Percentiles rank a stretch among this genome's conserved stretches.
These are phyloP conservation scores for Gillenia trifoliata DNA, from an alignment of 306 rosid species.

Conservation along the genomic window DNA sequence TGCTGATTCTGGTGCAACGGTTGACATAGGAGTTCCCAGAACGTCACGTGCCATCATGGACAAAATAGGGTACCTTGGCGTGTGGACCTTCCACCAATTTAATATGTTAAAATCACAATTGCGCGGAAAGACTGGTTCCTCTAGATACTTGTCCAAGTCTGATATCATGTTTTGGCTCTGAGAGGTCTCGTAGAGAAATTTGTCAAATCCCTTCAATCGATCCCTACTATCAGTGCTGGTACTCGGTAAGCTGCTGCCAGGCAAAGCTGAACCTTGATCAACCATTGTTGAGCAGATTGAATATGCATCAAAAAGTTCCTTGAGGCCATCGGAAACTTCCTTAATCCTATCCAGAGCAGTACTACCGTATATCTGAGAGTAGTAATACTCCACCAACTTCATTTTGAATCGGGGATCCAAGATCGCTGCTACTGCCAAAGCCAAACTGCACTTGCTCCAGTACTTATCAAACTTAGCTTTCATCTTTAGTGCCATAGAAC, in stretches of 20 bases:
- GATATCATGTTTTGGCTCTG: conserved; percentile 56
- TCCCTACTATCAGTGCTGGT: conserved; percentile 61
- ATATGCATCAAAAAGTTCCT: conserved; percentile 78
- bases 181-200: conserved; percentile 84
- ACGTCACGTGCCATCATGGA: conserved; percentile 97
- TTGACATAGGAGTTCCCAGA: conserved; percentile 97
- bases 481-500: conserved; percentile 66
- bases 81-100: conserved; percentile 98
- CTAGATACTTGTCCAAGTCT: conserved; percentile 88
- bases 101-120: conserved; percentile 73
- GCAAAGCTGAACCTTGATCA: conserved; percentile 85
- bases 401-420: conserved; percentile 94
- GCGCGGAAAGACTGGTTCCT: conserved; percentile 92
- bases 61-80: conserved; percentile 93
- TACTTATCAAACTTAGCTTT: conserved; percentile 79
- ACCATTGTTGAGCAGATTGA: conserved; percentile 78
- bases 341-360: conserved; percentile 77
- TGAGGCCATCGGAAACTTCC: conserved; percentile 80
- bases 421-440: conserved; percentile 84
- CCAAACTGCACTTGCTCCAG: conserved; percentile 87
- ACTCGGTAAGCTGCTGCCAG: conserved; percentile 76
- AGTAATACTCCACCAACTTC: conserved; percentile 94
- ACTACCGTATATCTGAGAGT: conserved; percentile 91
- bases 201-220: conserved; percentile 89
- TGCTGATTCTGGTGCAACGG: conserved; percentile 60